Evolutionary conservation across 768 basidiomycete species (phyloP).

Genomic region (Phaffia australis): DNA sequence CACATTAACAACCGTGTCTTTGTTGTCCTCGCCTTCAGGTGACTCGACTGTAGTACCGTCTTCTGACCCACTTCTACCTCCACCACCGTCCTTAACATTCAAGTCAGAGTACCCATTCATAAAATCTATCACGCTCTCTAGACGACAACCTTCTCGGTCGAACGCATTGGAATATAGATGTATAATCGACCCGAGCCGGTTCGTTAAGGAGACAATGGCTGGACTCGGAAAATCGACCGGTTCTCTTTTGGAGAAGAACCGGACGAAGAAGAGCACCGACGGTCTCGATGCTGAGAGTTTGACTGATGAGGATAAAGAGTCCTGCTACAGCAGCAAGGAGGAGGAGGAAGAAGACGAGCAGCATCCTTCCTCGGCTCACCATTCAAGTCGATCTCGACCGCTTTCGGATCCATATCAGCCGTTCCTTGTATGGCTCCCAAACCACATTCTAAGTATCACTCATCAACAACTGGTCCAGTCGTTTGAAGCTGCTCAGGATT

Average conservation of each 20-base stretch:
- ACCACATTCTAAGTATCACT: neutral
- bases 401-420: slow-evolving; percentile 8
- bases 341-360: slow-evolving; percentile 5
- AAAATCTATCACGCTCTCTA: neutral
- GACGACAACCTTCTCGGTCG: neutral
- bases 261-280: too few species aligned
- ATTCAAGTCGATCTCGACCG: neutral
- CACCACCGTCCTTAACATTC: neutral
- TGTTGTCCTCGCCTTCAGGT: neutral
- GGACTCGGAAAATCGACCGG: neutral
- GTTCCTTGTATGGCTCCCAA: slow-evolving; percentile 3
- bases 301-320: neutral
- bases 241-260: too few species aligned
- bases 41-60: neutral
- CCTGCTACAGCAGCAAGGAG: neutral
- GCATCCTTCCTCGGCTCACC: neutral
- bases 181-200: slow-evolving; percentile 3
- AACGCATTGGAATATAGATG: neutral
- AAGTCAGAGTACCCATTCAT: neutral
- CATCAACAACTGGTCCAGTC: neutral
- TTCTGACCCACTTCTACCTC: neutral
- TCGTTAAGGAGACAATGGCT: neutral
- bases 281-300: too few species aligned
- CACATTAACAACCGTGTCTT: neutral
- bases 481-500: neutral